Base-by-base conservation (phyloP, 2,329 filamentous ascomycete species). In the Penicillium sp. region DNA sequence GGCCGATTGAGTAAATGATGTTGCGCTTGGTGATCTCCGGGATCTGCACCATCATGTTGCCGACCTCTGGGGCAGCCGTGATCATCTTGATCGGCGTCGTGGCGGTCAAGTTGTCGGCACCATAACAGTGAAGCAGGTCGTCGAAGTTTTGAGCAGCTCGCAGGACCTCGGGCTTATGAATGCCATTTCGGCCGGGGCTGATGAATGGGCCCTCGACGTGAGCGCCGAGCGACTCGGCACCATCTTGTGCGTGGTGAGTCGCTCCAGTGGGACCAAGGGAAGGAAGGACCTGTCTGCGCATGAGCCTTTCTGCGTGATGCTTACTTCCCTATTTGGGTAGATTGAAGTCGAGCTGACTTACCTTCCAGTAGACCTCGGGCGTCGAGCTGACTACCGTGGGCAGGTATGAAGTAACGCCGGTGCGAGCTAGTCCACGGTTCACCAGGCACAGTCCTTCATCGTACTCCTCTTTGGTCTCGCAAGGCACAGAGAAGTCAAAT, bases 191-290 rank as follows among this genome's bases (percentile, higher is more conserved):
- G 32, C 80, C 79, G 0, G 85, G 83, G 56, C 74, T 87, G 39
- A 96, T 75, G 67, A 96, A 96, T 0, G 90, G 90, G 0, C 90
- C 90, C 73, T 96, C 90, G 60, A 87, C 86, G 59, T 96, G 90
- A 3, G 89, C 89, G 19, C 90, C 90, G 10, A 96, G 78, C 0
- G 87, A 93, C 68, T 95, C 89, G 33, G 87, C 82, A 31, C 90
- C 90, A 48, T 87, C 79, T 27, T 62, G 52, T 21, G 86, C 71
- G 36, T 76, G 64, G 47, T 86, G 78, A 10, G 64, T 56, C 42
- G 64, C 60, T 11, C 83, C 83, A 1, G 84, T 87, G 1, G 87
- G 87, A 0, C 81, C 86, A 8, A 95, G 78, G 56, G 83, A 84
- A 11, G 86, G 87, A 11, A 95, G 76, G 7, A 84, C 67, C 57